Evolutionary conservation across 257 asterid genomes (phyloP).

Genomic region (Solanum appendiculatum): DNA sequence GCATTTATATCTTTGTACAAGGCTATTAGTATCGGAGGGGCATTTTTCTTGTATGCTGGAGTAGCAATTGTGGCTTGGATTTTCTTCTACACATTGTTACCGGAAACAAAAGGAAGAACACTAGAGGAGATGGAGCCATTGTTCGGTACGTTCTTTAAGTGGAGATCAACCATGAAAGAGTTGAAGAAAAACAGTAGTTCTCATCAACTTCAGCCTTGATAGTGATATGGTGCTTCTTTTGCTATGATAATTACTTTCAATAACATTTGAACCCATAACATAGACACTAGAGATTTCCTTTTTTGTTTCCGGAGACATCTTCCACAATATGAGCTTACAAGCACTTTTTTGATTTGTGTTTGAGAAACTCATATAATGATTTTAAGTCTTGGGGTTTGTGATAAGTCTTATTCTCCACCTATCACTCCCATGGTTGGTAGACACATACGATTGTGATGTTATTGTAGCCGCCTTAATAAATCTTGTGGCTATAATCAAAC

Average conservation of each 20-base stretch:
- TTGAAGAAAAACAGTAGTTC: neutral
- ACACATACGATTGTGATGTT: neutral
- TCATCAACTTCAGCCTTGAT: neutral
- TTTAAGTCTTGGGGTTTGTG: neutral
- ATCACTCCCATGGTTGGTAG: no score
- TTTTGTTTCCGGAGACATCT: no score
- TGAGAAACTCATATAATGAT: neutral
- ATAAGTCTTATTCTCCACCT: no score
- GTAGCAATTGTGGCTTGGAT: slow-evolving; percentile 1
- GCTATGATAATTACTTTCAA: neutral
- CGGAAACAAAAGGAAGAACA: slow-evolving; percentile 3
- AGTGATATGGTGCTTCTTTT: neutral
- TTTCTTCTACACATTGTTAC: neutral
- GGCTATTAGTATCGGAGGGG: neutral
- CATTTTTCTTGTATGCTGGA: neutral
- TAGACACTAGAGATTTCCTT: neutral
- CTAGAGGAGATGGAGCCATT: slow-evolving; percentile 3
- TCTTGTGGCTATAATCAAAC: neutral
- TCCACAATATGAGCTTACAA: neutral
- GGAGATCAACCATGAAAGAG: slow-evolving; percentile 1
- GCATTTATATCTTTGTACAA: slow-evolving; percentile 1
- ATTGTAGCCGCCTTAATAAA: neutral
- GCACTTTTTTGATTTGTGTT: neutral
- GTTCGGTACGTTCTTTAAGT: slow-evolving; percentile 4
- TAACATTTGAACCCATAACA: neutral